Percentiles rank a stretch among this genome's conserved stretches.
Evolutionary conservation across 2,329 filamentous ascomycete species (phyloP).

Genomic region (Fusarium austroafricanum): DNA sequence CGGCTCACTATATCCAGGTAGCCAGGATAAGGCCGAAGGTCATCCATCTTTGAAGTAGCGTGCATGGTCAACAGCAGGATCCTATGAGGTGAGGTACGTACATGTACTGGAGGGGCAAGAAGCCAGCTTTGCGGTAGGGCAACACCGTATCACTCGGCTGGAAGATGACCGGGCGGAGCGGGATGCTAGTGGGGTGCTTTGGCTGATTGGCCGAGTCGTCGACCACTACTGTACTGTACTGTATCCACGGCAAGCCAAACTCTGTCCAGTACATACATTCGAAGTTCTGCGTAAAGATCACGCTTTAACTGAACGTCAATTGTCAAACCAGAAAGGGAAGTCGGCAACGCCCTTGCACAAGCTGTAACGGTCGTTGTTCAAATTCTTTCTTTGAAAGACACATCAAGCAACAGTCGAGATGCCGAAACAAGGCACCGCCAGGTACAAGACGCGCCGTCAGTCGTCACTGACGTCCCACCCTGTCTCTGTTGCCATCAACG

Average conservation of each 20-base stretch:
- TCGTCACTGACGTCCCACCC: conserved; percentile 40
- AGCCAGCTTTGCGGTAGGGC: conserved; percentile 26
- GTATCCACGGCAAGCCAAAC: conserved; percentile 14
- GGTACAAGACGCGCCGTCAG: conserved; percentile 30
- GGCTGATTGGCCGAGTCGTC: conserved; percentile 35
- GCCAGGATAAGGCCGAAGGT: conserved; percentile 30
- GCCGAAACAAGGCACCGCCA: conserved; percentile 35
- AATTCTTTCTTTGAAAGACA: conserved; percentile 24
- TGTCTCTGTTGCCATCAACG: conserved; percentile 19
- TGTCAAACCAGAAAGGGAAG: conserved; percentile 32
- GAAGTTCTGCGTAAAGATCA: conserved; percentile 18
- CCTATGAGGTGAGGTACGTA: conserved; percentile 17
- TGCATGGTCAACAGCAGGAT: conserved; percentile 35
- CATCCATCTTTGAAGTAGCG: conserved; percentile 17
- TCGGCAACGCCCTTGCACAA: conserved; percentile 29
- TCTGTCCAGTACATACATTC: conserved; percentile 7
- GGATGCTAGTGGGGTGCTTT: conserved; percentile 25
- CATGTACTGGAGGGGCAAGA: conserved; percentile 9
- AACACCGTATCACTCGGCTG: conserved; percentile 40
- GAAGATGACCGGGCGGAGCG: conserved; percentile 27
- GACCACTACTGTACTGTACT: conserved; percentile 15
- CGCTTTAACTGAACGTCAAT: conserved; percentile 18
- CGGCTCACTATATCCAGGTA: conserved; percentile 32
- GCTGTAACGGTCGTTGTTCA: conserved; percentile 30
- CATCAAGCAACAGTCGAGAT: conserved; percentile 22